These are phyloP conservation scores for Trypanosoma platydactyli DNA, from an alignment of 208 protist genomes.

Conservation along the genomic window DNA sequence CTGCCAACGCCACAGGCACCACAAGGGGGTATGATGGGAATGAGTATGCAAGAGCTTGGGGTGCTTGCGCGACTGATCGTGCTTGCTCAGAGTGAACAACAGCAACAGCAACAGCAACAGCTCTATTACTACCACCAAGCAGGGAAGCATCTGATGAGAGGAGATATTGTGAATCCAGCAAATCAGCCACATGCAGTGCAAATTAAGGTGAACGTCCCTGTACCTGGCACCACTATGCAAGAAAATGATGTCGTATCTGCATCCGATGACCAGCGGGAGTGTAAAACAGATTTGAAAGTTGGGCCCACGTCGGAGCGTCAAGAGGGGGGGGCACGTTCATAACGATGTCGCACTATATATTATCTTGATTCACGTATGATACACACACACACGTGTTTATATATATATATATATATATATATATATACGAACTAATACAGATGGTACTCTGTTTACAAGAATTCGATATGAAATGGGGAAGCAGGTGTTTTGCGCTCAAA, in stretches of 20 bases:
- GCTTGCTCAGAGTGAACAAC: constrained; percentile 10
- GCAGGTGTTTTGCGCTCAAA: too few relatives aligned
- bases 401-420: constrained; percentile 17
- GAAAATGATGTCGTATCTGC: not conserved
- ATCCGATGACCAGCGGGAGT: not conserved
- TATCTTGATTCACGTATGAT: too few relatives aligned
- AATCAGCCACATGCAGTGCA: not conserved
- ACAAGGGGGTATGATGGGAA: constrained; percentile 1
- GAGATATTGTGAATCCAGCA: not conserved
- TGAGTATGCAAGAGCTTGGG: constrained; percentile 20
- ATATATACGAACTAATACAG: not conserved
- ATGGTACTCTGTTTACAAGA: too few relatives aligned
- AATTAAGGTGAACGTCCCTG: not conserved
- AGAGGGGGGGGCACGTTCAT: not conserved
- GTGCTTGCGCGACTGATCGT: constrained; percentile 21
- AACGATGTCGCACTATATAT: too few relatives aligned
- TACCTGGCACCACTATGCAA: not conserved
- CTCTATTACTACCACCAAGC: constrained; percentile 11
- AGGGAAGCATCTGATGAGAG: not conserved
- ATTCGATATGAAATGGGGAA: too few relatives aligned
- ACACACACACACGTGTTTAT: not conserved
- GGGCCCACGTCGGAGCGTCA: not conserved
- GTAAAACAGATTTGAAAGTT: not conserved
- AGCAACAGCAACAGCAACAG: constrained; percentile 19
- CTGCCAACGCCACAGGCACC: not conserved